phyloP scores from a whole-genome alignment of 495 filamentous ascomycete genomes.

The Penicilliopsis zonata region DNA sequence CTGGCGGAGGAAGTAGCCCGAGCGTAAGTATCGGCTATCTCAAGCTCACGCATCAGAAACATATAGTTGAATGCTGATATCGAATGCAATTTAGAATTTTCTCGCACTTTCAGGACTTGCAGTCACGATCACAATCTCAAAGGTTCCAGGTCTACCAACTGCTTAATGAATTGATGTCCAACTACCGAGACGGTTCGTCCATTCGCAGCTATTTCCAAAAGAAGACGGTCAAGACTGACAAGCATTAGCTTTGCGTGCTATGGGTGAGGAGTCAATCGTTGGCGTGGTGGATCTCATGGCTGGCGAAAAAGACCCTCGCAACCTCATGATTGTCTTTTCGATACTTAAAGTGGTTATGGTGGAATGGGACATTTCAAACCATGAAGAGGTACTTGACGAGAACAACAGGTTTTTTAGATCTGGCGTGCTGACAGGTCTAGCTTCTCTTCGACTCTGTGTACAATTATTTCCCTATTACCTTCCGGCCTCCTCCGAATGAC shows the following conservation, averaged over 20 bases:
- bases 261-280: constrained; percentile 47
- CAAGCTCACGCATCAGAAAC: constrained; percentile 1
- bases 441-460: constrained; percentile 61
- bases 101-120: constrained; percentile 42
- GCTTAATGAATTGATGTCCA: constrained; percentile 52
- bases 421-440: constrained; percentile 17
- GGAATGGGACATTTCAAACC: constrained; percentile 55
- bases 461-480: constrained; percentile 72
- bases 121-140: constrained; percentile 49
- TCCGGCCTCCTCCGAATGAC: constrained; percentile 62
- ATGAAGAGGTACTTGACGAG: constrained; percentile 43
- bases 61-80: neutral
- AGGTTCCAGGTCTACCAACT: constrained; percentile 53
- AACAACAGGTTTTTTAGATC: too few species aligned
- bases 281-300: constrained; percentile 57
- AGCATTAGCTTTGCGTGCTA: constrained; percentile 34
- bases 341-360: constrained; percentile 58
- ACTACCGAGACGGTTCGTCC: constrained; percentile 46
- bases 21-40: constrained; percentile 32
- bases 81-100: constrained; percentile 22
- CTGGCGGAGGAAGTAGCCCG: constrained; percentile 34
- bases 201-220: neutral
- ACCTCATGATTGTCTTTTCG: constrained; percentile 70
- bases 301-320: constrained; percentile 66
- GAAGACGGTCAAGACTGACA: constrained; percentile 6